These are phyloP conservation scores for Tricharina praecox DNA, from an alignment of 495 filamentous ascomycete species.

Conservation along the genomic window DNA sequence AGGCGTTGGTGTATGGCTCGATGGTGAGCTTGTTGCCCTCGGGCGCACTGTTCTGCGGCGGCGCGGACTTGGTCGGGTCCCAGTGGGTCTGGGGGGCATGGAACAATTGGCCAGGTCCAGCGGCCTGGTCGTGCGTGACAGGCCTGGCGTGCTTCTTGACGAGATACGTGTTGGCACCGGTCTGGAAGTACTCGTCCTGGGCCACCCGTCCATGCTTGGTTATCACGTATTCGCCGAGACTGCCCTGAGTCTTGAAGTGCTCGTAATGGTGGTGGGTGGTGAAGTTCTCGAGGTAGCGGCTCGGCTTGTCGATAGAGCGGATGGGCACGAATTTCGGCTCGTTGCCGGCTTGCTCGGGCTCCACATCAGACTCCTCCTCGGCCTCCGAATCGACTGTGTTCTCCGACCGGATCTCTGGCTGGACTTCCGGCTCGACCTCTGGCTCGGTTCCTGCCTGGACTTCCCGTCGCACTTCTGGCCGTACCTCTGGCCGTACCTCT, in stretches of 20 bases:
- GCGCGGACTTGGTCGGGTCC: conserved; percentile 26
- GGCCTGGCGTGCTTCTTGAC: conserved; percentile 7
- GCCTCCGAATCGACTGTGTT: too few species aligned
- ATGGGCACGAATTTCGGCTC: conserved; percentile 6
- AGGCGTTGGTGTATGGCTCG: conserved; percentile 20
- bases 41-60: conserved; percentile 16
- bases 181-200: conserved; percentile 22
- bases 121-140: neutral
- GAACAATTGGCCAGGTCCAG: neutral
- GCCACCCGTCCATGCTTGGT: conserved; percentile 20
- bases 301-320: conserved; percentile 2
- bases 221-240: conserved; percentile 17
- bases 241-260: neutral
- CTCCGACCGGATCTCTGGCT: too few species aligned
- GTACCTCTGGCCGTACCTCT: too few species aligned
- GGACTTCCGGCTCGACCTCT: too few species aligned
- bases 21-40: conserved; percentile 21
- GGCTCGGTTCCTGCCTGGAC: too few species aligned
- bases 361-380: too few species aligned
- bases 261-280: conserved; percentile 1
- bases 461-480: too few species aligned
- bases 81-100: conserved; percentile 4
- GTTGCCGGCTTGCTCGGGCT: too few species aligned
- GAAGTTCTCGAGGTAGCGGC: conserved; percentile 6
- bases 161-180: conserved; percentile 18